A percentile compares a stretch with the other conserved stretches of the same genome.
Evolutionary conservation across 306 rosid genomes (phyloP).

Genomic region (Cotoneaster glaucophyllus): DNA sequence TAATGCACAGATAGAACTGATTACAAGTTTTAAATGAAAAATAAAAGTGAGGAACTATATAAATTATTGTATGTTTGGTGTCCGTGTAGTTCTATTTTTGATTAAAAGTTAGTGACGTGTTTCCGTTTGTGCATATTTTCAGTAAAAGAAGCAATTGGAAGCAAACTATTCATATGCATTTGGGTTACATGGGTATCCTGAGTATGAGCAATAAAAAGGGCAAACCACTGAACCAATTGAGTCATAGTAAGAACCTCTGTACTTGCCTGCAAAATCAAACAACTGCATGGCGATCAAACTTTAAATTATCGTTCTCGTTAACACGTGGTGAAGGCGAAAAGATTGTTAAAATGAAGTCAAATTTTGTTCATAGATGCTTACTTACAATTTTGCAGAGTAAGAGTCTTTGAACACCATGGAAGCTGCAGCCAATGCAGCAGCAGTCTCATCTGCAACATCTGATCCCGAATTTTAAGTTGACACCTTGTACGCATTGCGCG

Average conservation of each 20-base stretch:
- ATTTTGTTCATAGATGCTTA: constrained; percentile 7
- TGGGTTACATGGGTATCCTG: constrained; percentile 72
- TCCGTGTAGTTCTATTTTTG: neutral
- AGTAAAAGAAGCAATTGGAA: neutral
- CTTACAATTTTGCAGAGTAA: constrained; percentile 61
- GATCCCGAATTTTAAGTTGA: constrained; percentile 75
- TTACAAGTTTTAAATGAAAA: too few species aligned
- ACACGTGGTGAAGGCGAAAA: neutral
- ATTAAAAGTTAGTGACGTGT: neutral
- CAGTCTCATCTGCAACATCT: constrained; percentile 83
- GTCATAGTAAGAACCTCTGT: constrained; percentile 80
- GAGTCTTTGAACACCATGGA: constrained; percentile 68
- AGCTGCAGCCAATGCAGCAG: constrained; percentile 89
- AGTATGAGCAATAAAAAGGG: constrained; percentile 91
- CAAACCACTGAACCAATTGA: constrained; percentile 63
- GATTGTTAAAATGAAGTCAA: neutral
- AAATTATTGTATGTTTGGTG: neutral
- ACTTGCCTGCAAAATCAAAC: constrained; percentile 68
- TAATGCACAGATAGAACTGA: too few species aligned
- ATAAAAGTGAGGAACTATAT: too few species aligned
- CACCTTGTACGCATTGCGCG: constrained; percentile 64
- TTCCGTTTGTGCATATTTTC: neutral
- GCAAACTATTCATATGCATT: neutral
- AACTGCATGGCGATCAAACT: constrained; percentile 33
- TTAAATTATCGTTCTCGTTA: neutral